phyloP scores from a whole-genome alignment of 495 filamentous ascomycete genomes.

The Friedmanniomyces endolithicus region DNA sequence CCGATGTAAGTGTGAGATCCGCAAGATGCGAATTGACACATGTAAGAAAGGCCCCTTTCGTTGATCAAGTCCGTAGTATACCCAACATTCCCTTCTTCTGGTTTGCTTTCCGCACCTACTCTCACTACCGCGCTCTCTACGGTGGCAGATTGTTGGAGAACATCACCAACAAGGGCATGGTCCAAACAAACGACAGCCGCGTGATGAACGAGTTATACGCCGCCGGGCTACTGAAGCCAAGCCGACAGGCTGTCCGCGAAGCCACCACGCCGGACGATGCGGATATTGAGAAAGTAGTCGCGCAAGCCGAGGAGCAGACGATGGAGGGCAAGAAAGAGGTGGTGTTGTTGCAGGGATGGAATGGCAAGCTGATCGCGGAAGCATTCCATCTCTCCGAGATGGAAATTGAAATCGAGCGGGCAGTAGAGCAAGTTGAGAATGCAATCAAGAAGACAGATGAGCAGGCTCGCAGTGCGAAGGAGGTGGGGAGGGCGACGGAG shows the following conservation, averaged over 20 bases:
- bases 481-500: background rate
- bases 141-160: constrained; percentile 80
- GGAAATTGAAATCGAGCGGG: constrained; percentile 76
- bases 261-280: constrained; percentile 20
- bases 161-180: constrained; percentile 56
- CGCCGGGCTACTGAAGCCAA: constrained; percentile 28
- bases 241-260: constrained; percentile 24
- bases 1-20: constrained; percentile 53
- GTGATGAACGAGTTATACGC: constrained; percentile 62
- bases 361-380: constrained; percentile 35
- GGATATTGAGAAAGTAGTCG: constrained; percentile 43
- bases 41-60: too few relatives aligned
- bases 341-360: constrained; percentile 33
- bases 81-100: constrained; percentile 99
- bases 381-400: constrained; percentile 54
- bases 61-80: constrained; percentile 41
- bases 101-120: constrained; percentile 65
- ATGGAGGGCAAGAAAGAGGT: constrained; percentile 28
- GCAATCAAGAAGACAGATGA: constrained; percentile 25
- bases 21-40: too few relatives aligned
- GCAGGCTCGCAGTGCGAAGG: too few relatives aligned
- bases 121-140: constrained; percentile 61
- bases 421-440: constrained; percentile 73
- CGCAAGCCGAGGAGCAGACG: constrained; percentile 43
- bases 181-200: constrained; percentile 48